Base-by-base conservation (phyloP, 202 grass and related monocot species). In the Hordeum pubiflorum region DNA sequence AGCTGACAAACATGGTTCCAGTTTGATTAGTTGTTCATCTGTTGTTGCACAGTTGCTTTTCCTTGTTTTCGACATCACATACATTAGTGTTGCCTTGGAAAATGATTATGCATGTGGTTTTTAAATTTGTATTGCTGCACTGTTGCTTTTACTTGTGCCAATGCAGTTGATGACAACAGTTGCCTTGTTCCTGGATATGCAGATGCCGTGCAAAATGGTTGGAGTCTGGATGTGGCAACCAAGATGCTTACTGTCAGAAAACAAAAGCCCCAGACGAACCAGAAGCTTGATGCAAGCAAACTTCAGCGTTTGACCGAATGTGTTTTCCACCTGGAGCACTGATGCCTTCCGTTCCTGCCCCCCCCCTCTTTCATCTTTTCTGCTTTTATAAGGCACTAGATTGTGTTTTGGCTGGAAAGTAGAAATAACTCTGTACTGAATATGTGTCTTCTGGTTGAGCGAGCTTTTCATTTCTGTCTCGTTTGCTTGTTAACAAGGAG, bases 241-340 rank as follows among this genome's bases (percentile, higher is more conserved):
- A 85, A 82, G 70, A 96, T 93, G 89, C 81, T 99, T 68, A 93
- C 83, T 23, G 81, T 93, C 26, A 85, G 34, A 50, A 99, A 93
- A 76, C 85, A 76, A 38, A 99, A 90, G 81, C 44, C 4, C 22
- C 62, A 82, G 43, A 80, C 87, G 8, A 90, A 91, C 39, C 92
- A 93, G 89, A 99, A 91, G 81, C 81, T 93, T 0, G 93, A 93
- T 23, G 65, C 91, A 40, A 93, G 83, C 81, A 99, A 93, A 71
- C 83, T 99, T 34, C 97, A 99, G 84, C 87, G 97, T 23, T 86
- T 99, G 58, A 93, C 97, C 22, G 97, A 99, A 85, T 96, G 85
- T 56, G 97, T 99, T 86, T 99, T 96, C 77, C 97, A 99, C 76
- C 78, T 99, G 69, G 97, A 96, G 83, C 87, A 99, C 80, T 99